phyloP scores from a whole-genome alignment of 2,329 filamentous ascomycete genomes.

The Conoideocrella luteorostrata region DNA sequence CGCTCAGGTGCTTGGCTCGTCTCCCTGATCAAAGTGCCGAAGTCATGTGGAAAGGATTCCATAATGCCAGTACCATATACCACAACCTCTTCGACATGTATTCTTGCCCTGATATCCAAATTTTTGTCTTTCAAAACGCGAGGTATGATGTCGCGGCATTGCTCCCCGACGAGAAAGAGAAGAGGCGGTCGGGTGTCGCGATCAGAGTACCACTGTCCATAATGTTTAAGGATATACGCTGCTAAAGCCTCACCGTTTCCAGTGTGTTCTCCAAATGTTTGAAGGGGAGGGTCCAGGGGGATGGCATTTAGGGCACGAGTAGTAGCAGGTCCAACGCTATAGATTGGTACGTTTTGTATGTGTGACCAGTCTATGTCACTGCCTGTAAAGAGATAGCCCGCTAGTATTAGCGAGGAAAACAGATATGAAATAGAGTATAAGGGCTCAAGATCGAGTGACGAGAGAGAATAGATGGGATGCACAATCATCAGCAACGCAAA shows the following conservation, averaged over 20 bases:
- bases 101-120: constrained; percentile 43
- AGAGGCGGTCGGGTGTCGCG: constrained; percentile 51
- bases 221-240: constrained; percentile 71
- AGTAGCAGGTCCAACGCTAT: constrained; percentile 77
- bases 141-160: constrained; percentile 84
- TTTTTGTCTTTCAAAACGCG: constrained; percentile 60
- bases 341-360: constrained; percentile 55
- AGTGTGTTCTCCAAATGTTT: constrained; percentile 71
- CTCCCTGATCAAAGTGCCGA: constrained; percentile 43
- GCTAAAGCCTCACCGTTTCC: constrained; percentile 81
- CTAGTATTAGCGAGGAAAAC: background rate
- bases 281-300: constrained; percentile 40
- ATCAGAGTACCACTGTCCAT: constrained; percentile 47
- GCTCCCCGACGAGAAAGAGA: constrained; percentile 85
- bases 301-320: constrained; percentile 63
- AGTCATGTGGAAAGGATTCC: constrained; percentile 67
- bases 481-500: no score
- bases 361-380: constrained; percentile 31
- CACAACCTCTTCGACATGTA: constrained; percentile 69
- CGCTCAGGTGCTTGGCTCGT: constrained; percentile 37
- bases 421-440: background rate
- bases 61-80: constrained; percentile 85
- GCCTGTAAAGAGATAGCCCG: background rate
- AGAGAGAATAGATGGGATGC: no score
- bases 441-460: no score